These are phyloP conservation scores for Cadophora sp. DNA, from an alignment of 2,329 filamentous ascomycete species.

Conservation along the genomic window DNA sequence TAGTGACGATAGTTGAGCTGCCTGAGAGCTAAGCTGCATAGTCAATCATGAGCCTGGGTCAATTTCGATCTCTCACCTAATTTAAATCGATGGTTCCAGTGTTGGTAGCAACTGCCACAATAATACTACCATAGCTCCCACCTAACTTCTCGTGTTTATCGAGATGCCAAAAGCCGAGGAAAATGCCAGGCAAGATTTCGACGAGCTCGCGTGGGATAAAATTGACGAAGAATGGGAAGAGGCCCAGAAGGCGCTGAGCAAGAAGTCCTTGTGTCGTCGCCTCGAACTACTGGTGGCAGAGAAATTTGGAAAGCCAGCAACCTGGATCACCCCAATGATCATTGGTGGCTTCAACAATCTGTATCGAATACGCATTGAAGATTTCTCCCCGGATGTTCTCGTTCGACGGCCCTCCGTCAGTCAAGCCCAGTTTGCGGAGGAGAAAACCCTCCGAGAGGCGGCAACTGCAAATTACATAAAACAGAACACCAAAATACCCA, in stretches of 20 bases:
- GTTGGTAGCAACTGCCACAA: too few relatives aligned
- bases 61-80: too few relatives aligned
- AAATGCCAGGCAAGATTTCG: conserved; percentile 28
- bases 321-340: conserved; percentile 27
- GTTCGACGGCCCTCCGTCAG: conserved; percentile 25
- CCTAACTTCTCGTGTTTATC: neutral
- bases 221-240: neutral
- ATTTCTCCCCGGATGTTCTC: conserved; percentile 23
- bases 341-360: conserved; percentile 36
- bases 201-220: conserved; percentile 26
- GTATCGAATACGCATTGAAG: conserved; percentile 33
- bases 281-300: conserved; percentile 23
- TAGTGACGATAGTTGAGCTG: too few relatives aligned
- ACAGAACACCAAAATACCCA: conserved; percentile 27
- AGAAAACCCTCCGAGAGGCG: conserved; percentile 26
- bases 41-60: too few relatives aligned
- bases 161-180: neutral
- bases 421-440: conserved; percentile 19
- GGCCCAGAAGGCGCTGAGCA: conserved; percentile 18
- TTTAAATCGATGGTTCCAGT: too few relatives aligned
- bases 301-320: conserved; percentile 29
- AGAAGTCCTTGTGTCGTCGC: conserved; percentile 13
- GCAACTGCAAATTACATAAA: conserved; percentile 21
- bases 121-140: too few relatives aligned
- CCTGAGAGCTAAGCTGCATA: too few relatives aligned